Base-by-base conservation (phyloP, 495 filamentous ascomycete species). In the Trichoderma erinaceum region DNA sequence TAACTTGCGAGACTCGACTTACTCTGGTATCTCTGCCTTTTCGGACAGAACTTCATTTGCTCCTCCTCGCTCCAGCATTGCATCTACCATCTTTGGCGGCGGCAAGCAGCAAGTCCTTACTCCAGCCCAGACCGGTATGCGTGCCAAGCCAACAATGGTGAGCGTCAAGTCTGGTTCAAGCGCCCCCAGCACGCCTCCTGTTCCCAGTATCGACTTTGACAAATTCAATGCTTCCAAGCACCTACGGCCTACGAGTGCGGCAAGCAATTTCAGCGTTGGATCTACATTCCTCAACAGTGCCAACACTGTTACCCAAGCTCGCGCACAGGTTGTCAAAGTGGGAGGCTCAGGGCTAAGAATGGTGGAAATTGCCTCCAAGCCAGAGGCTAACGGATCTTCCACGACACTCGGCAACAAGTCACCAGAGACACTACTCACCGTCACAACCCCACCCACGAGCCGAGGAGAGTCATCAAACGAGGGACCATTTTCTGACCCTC, bases 1-100 rank as follows among this genome's bases (percentile, higher is more conserved):
- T 69, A 92, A 97, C 77, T 82, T 98, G 50, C 90, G 95, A 68
- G 93, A 94, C 77, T 97, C 92, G 12, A 91, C 91, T 7, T 90
- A 88, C 76, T 90, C 89, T 35, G 85, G 80, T 67, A 77, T 88
- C 58, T 85, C 85, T 16, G 79, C 73, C 66, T 89, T 85, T 77
- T 89, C 88, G 41, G 89, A 89, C 67, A 83, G 85, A 67, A 88
- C 87, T 10, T 89, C 86, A 13, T 87, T 86, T 64, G 86, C 83
- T 64, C 85, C 87, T 18, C 85, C 86, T 21, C 87, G 92, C 64
- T 90, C 85, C 72, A 92, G 89, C 75, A 89, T 99, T 69, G 93
- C 92, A 0, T 96, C 93, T 16, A 97, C 93, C 4, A 90, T 96
- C 41, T 97, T 97, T 76, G 87, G 65, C 12, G 27, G 27, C 18